Conservation (phyloP, 352 stramenopile species). For the Elongisporangium prolatum region DNA sequence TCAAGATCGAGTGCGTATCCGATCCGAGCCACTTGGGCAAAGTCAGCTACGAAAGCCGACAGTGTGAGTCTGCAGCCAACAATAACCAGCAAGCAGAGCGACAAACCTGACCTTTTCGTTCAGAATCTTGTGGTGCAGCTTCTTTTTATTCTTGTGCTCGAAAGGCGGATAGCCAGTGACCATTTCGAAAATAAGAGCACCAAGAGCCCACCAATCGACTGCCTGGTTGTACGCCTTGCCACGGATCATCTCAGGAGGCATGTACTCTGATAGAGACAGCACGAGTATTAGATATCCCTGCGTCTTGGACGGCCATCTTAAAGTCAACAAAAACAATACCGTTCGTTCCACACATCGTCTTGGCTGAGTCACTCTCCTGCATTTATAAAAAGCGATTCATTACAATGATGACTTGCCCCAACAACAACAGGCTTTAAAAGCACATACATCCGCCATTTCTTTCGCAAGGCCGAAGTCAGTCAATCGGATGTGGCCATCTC, state of each 20-base stretch:
- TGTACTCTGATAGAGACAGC: constrained; percentile 54
- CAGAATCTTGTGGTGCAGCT: constrained; percentile 85
- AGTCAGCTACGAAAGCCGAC: constrained; percentile 24
- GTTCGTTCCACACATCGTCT: constrained; percentile 82
- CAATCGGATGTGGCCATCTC: constrained; percentile 77
- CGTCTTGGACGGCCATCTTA: neutral
- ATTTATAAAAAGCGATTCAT: constrained; percentile 10
- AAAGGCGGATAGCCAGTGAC: constrained; percentile 82
- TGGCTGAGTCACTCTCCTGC: constrained; percentile 68
- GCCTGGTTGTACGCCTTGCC: constrained; percentile 79
- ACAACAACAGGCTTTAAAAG: constrained; percentile 7
- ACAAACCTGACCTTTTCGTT: constrained; percentile 60
- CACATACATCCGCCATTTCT: constrained; percentile 59
- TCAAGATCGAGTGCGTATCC: constrained; percentile 93
- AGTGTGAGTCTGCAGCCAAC: constrained; percentile 1
- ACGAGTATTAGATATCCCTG: constrained; percentile 3
- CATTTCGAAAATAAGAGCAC: constrained; percentile 85
- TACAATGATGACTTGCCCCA: constrained; percentile 4
- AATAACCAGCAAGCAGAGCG: constrained; percentile 1
- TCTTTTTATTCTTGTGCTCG: constrained; percentile 80
- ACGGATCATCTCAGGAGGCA: constrained; percentile 85
- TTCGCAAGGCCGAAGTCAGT: constrained; percentile 86
- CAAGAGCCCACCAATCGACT: constrained; percentile 86
- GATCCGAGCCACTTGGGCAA: constrained; percentile 79
- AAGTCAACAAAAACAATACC: constrained; percentile 18